Conservation (phyloP, 257 asterid species). For the Solanum pinnatisectum region DNA sequence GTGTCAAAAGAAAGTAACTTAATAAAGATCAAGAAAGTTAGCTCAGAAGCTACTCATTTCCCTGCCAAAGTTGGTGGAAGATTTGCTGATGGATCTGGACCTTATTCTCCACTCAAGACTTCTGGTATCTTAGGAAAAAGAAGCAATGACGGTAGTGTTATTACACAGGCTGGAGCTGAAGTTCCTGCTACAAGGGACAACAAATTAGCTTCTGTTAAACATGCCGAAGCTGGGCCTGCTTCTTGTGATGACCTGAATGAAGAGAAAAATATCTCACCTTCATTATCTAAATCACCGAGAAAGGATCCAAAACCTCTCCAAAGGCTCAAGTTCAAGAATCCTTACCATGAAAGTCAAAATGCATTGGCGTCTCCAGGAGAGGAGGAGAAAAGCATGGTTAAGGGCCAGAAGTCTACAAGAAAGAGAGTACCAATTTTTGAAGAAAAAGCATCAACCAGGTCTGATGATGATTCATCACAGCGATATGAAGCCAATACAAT, state of each 20-base stretch:
- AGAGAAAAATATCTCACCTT: constrained; percentile 24
- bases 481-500: constrained; percentile 32
- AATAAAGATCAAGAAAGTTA: constrained; percentile 26
- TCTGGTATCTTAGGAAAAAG: constrained; percentile 38
- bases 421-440: constrained; percentile 43
- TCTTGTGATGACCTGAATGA: constrained; percentile 29
- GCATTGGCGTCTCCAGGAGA: constrained; percentile 38
- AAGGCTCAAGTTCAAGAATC: constrained; percentile 70
- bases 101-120: constrained; percentile 32
- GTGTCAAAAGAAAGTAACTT: constrained; percentile 17
- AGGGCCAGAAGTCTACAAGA: constrained; percentile 83
- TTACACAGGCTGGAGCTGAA: constrained; percentile 27
- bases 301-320: constrained; percentile 58
- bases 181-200: constrained; percentile 31
- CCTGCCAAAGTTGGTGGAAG: constrained; percentile 26
- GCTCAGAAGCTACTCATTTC: constrained; percentile 9
- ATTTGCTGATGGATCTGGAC: constrained; percentile 25
- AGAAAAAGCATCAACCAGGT: constrained; percentile 22
- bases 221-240: constrained; percentile 22
- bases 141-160: constrained; percentile 29
- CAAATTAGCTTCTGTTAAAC: constrained; percentile 20
- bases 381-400: too few species aligned
- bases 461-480: constrained; percentile 41
- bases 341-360: constrained; percentile 41
- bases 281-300: constrained; percentile 16